Base-by-base conservation (phyloP, 371 early-diverging fungal genomes). In the Syncephalastrum racemosum region DNA sequence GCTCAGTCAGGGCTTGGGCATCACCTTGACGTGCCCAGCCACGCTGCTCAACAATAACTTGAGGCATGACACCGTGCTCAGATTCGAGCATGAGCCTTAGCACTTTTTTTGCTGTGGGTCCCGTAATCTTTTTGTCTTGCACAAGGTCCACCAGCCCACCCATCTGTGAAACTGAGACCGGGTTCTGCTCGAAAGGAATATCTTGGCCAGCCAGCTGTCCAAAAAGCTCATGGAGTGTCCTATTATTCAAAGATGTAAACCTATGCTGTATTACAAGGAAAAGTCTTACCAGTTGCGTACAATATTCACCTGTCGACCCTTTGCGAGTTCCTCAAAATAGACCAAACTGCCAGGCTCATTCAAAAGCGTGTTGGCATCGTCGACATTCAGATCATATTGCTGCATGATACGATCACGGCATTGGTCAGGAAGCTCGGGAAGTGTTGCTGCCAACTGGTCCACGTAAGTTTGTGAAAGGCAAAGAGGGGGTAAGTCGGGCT, bases 151-250 rank as follows among this genome's bases (percentile, higher is more conserved):
- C 56, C 4, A 95, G 56, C 1, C 75, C 69, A 16, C 87, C 85
- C 49, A 95, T 68, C 25, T 84, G 88, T 12, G 66, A 50, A 3
- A 76, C 64, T 14, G 79, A 74, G 31, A 93, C 82, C 4, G 83
- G 80, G 54, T 85, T 82, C 1, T 79, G 71, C 7, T 62, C 24
- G 46, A 91, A 85, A 6, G 64, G 41, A 12, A 86, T 70, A 10
- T 75, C 68, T n/a, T 82, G 76, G 14, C 75, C 59, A 16, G 86
- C 77, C n/a, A 95, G 66, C 58, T 81, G 76, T 0, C 94, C 92
- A 56, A 90, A 84, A 4, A 95, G 66, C 39, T 92, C 93, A 41
- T 87, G 86, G 3, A 88, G 79, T 27, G 89, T 84, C 93, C 94
- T 90, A 50, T 59, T n/a, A 39, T 36, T 23, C 41, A 46, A 23